Conservation (phyloP, 148 eudicot species). For the Chenopodium berlandieri region DNA sequence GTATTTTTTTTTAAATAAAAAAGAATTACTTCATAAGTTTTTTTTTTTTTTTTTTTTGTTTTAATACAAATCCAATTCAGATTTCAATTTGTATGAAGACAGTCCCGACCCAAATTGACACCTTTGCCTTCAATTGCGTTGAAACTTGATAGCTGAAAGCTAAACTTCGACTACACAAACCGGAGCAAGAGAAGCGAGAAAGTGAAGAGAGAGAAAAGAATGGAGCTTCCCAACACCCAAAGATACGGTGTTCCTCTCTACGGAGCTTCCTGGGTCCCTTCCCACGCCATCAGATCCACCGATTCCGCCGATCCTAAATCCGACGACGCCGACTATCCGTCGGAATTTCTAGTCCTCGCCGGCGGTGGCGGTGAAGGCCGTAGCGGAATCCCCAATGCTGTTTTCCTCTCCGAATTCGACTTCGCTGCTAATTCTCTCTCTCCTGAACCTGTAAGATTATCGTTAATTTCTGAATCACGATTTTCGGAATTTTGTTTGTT, state of each 20-base stretch:
- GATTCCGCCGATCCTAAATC: slow-evolving; percentile 20
- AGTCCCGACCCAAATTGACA: too few relatives aligned
- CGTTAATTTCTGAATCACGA: neutral
- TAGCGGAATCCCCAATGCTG: slow-evolving; percentile 78
- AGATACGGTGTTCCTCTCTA: slow-evolving; percentile 81
- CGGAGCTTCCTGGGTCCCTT: slow-evolving; percentile 82
- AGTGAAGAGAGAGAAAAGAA: neutral
- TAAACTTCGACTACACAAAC: neutral
- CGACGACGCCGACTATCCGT: slow-evolving; percentile 9
- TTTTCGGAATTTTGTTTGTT: neutral
- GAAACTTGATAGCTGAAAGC: too few relatives aligned
- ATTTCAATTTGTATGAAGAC: too few relatives aligned
- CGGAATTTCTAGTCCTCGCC: slow-evolving; percentile 43
- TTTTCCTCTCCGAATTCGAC: slow-evolving; percentile 59
- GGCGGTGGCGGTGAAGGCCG: slow-evolving; percentile 94
- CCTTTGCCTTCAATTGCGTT: too few relatives aligned
- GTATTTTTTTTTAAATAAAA: too few relatives aligned
- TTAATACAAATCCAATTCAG: too few relatives aligned
- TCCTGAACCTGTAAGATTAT: slow-evolving; percentile 53
- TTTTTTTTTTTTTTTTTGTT: too few relatives aligned
- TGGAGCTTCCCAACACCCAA: slow-evolving; percentile 35
- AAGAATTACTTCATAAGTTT: too few relatives aligned
- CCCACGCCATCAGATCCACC: slow-evolving; percentile 29
- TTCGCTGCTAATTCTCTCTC: slow-evolving; percentile 52
- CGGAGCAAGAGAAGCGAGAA: neutral